Percentiles rank a stretch among this genome's conserved stretches.
These are phyloP conservation scores for Ophiognomonia clavigignenti-juglandacearum DNA, from an alignment of 2,329 filamentous ascomycete genomes.

Conservation along the genomic window DNA sequence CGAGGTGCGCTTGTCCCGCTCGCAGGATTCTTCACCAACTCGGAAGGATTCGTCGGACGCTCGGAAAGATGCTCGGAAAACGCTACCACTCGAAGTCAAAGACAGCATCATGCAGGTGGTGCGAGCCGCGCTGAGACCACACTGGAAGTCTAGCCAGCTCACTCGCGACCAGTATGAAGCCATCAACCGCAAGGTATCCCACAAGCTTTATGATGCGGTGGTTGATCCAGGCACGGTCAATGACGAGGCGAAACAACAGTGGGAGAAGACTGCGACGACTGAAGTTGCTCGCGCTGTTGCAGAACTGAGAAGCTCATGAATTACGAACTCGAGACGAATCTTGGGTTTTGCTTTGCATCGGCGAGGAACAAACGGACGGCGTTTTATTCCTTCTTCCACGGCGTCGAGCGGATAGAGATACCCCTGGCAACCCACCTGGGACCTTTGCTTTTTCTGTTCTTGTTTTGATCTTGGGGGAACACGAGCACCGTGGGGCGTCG, in stretches of 20 bases:
- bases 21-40: slow-evolving; percentile 64
- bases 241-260: slow-evolving; percentile 60
- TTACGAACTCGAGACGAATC: slow-evolving; percentile 20
- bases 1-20: slow-evolving; percentile 38
- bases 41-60: too few species aligned
- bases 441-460: slow-evolving; percentile 12
- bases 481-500: slow-evolving; percentile 10
- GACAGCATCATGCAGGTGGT: slow-evolving; percentile 87
- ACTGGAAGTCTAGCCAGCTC: slow-evolving; percentile 74
- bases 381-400: slow-evolving; percentile 19
- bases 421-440: slow-evolving; percentile 15
- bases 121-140: slow-evolving; percentile 72
- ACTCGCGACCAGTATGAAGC: slow-evolving; percentile 86
- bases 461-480: too few species aligned
- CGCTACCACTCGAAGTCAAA: slow-evolving; percentile 76
- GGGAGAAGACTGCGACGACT: slow-evolving; percentile 70
- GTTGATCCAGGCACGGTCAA: slow-evolving; percentile 54
- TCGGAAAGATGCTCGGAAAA: too few species aligned
- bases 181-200: slow-evolving; percentile 87
- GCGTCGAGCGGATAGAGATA: slow-evolving; percentile 21
- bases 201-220: slow-evolving; percentile 74
- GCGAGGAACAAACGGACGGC: slow-evolving; percentile 13
- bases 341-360: slow-evolving; percentile 11
- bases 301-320: slow-evolving; percentile 42
- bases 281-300: slow-evolving; percentile 76